A percentile compares a stretch with the other conserved stretches of the same genome.
Evolutionary conservation across 2,329 filamentous ascomycete species (phyloP).

Genomic region (Lachnellula occidentalis): DNA sequence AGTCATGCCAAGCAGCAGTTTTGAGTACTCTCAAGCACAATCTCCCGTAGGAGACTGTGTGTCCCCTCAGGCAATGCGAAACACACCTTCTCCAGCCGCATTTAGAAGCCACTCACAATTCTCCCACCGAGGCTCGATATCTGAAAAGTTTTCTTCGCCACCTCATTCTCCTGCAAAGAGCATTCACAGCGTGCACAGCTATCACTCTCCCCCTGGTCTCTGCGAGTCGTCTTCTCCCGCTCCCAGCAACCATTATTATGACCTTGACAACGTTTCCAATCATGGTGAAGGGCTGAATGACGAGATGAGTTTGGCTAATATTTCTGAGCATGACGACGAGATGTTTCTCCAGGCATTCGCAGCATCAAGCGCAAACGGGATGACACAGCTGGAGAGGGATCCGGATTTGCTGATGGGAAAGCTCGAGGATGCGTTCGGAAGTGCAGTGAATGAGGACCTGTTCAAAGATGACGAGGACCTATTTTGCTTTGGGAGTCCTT

Average conservation of each 20-base stretch:
- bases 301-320: slow-evolving; percentile 7
- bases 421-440: slow-evolving; percentile 27
- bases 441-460: slow-evolving; percentile 17
- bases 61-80: slow-evolving; percentile 28
- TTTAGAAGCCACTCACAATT: slow-evolving; percentile 22
- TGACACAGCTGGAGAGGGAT: slow-evolving; percentile 27
- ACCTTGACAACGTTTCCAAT: slow-evolving; percentile 21
- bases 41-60: slow-evolving; percentile 25
- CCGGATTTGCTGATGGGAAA: slow-evolving; percentile 28
- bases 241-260: slow-evolving; percentile 27
- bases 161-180: slow-evolving; percentile 47
- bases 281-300: slow-evolving; percentile 19
- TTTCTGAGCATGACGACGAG: slow-evolving; percentile 29
- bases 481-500: slow-evolving; percentile 30
- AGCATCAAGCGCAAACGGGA: slow-evolving; percentile 15
- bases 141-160: slow-evolving; percentile 30
- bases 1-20: slow-evolving; percentile 35
- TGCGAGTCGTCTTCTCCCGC: slow-evolving; percentile 55
- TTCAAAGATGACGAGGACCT: slow-evolving; percentile 27
- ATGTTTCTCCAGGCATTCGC: slow-evolving; percentile 33
- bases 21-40: slow-evolving; percentile 29
- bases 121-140: slow-evolving; percentile 20
- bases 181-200: slow-evolving; percentile 37
- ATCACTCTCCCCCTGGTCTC: slow-evolving; percentile 54
- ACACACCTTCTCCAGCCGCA: slow-evolving; percentile 24